Evolutionary conservation across 2,329 filamentous ascomycete genomes (phyloP).

Genomic region (Aspergillaceae sp.): DNA sequence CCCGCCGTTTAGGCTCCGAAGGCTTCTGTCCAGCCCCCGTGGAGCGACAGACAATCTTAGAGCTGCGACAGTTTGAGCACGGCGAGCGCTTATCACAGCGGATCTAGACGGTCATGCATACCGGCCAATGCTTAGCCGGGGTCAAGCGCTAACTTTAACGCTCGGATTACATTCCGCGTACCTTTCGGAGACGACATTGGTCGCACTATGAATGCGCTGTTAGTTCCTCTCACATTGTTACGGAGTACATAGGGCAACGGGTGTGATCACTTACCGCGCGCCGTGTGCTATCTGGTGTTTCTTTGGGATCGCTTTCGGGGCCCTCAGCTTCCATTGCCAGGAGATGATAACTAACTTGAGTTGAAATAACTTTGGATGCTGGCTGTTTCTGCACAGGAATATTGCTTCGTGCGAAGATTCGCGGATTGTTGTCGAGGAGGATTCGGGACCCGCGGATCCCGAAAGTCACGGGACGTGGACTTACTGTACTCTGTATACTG

Average conservation of each 20-base stretch:
- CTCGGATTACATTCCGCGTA: slow-evolving; percentile 5
- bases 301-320: slow-evolving; percentile 19
- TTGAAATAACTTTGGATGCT: background rate
- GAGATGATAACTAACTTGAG: background rate
- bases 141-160: background rate
- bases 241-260: background rate
- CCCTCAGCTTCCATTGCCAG: slow-evolving; percentile 23
- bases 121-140: too few species aligned
- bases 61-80: slow-evolving; percentile 34
- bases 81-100: slow-evolving; percentile 35
- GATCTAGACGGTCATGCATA: slow-evolving; percentile 19
- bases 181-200: slow-evolving; percentile 28
- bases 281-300: slow-evolving; percentile 11
- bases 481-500: background rate
- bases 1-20: slow-evolving; percentile 30
- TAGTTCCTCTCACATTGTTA: background rate
- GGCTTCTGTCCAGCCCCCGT: slow-evolving; percentile 28
- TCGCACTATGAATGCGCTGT: slow-evolving; percentile 19
- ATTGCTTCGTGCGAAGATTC: background rate
- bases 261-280: slow-evolving; percentile 22
- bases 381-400: background rate
- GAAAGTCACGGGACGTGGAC: background rate
- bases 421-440: background rate
- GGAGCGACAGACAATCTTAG: slow-evolving; percentile 29
- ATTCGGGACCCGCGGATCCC: slow-evolving; percentile 13